These are phyloP conservation scores for Heimioporus sp. DNA, from an alignment of 768 basidiomycete genomes.

Conservation along the genomic window DNA sequence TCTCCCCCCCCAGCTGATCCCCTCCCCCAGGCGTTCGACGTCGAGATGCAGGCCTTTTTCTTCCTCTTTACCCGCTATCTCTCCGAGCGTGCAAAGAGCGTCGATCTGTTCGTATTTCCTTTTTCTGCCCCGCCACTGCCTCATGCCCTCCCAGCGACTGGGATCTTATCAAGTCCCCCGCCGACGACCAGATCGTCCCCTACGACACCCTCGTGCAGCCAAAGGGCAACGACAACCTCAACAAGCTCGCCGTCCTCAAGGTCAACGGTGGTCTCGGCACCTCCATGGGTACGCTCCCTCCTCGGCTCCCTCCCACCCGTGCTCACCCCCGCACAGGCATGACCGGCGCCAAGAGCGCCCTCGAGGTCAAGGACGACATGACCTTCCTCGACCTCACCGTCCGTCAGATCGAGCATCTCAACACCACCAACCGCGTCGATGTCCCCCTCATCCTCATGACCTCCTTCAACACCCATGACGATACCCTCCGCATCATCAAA, in stretches of 20 bases:
- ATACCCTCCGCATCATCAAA: slow-evolving; percentile 75
- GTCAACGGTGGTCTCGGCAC: slow-evolving; percentile 76
- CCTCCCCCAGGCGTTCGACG: slow-evolving; percentile 58
- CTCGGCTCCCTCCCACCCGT: background rate
- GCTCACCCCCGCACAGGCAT: slow-evolving; percentile 35
- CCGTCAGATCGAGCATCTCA: slow-evolving; percentile 68
- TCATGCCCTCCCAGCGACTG: slow-evolving; percentile 29
- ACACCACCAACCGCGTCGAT: slow-evolving; percentile 57
- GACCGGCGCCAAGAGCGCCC: slow-evolving; percentile 66
- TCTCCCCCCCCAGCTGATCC: slow-evolving; percentile 16
- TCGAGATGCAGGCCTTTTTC: slow-evolving; percentile 86
- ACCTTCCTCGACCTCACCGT: slow-evolving; percentile 67
- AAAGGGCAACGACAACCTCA: slow-evolving; percentile 47
- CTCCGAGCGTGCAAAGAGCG: slow-evolving; percentile 61
- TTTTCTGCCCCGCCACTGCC: slow-evolving; percentile 7
- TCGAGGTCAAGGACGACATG: slow-evolving; percentile 74
- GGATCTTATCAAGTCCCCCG: slow-evolving; percentile 59
- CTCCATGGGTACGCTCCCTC: slow-evolving; percentile 46
- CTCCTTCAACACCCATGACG: slow-evolving; percentile 79
- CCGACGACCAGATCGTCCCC: slow-evolving; percentile 58
- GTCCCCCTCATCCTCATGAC: slow-evolving; percentile 83
- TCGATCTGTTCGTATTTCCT: slow-evolving; percentile 58
- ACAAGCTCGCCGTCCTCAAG: slow-evolving; percentile 75
- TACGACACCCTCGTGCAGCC: slow-evolving; percentile 52
- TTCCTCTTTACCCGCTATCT: slow-evolving; percentile 80